Evolutionary conservation across 257 asterid species (phyloP).

Genomic region (Salvia rosmarinus): DNA sequence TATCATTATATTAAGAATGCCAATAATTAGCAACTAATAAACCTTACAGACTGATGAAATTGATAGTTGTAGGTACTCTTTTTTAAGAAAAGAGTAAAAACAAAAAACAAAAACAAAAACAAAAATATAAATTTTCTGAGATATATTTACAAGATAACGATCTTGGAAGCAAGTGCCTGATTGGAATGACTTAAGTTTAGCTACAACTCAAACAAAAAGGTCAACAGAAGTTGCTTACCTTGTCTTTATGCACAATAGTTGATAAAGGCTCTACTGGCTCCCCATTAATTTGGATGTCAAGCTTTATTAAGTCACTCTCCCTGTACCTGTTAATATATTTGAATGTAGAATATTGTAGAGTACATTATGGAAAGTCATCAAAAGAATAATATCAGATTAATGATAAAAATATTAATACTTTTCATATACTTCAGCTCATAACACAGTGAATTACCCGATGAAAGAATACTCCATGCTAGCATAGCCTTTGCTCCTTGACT

Average conservation of each 20-base stretch:
- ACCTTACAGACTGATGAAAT: background rate
- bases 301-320: constrained; percentile 83
- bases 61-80: background rate
- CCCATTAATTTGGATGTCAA: constrained; percentile 87
- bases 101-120: no score
- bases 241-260: constrained; percentile 95
- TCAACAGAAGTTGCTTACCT: constrained; percentile 51
- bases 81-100: no score
- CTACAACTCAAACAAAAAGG: constrained; percentile 24
- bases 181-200: background rate
- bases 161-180: constrained; percentile 9
- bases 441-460: constrained; percentile 61
- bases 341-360: constrained; percentile 7
- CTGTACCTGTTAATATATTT: constrained; percentile 60
- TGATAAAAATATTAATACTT: no score
- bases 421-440: constrained; percentile 18
- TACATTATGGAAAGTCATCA: constrained; percentile 7
- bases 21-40: background rate
- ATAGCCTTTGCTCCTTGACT: constrained; percentile 97
- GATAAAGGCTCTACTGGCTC: constrained; percentile 95
- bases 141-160: constrained; percentile 11
- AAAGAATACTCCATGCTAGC: constrained; percentile 99
- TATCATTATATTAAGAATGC: background rate
- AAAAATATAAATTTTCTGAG: background rate
- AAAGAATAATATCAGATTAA: constrained; percentile 14